Base-by-base conservation (phyloP, 23 red algal genomes). In the Pyropia haitanensis region DNA sequence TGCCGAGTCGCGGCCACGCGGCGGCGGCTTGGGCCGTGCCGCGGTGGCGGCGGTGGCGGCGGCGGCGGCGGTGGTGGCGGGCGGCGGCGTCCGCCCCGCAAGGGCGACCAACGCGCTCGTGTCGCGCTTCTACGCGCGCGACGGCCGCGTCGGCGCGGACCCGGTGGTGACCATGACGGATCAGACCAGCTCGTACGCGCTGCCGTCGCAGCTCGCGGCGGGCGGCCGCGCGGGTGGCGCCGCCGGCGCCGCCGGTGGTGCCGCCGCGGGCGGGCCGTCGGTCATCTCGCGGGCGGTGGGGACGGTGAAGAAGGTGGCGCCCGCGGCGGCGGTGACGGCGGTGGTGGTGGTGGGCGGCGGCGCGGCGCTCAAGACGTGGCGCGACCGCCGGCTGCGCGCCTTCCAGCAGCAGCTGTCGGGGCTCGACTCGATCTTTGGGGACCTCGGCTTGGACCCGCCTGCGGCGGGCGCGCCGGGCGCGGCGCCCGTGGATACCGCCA, bases 151-250 rank as follows among this genome's bases (percentile, higher is more conserved):
- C 39, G 39, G 39, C 5, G 39, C 39, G 39, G 10, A 67, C 31
- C 56, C 81, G 27, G 71, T 73, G 18, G 76, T 87, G 51, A 87
- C 81, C 19, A 87, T 87, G 63, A 87, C 81, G 27, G 70, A 87
- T 51, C 81, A 87, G 39, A 72, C 76, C 22, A 87, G 70, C 63
- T 7, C 15, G 25, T 87, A 76, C 29, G 70, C 81, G 53, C 49
- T 87, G 27, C 81, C 81, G 14, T 69, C 61, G 44, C 70, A 87
- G 49, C 60, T 53, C 13, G 48, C 59, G 60, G 49, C 31, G 22
- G 20, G 56, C 23, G 79, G 58, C 52, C 32, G 27, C 61, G 53
- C 55, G n/a, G n/a, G n/a, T n/a, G n/a, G n/a, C n/a, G n/a, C n/a
- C n/a, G n/a, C n/a, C n/a, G n/a, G 68, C 80, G 50, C 39, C 70